Evolutionary conservation across 2,329 filamentous ascomycete genomes (phyloP).

Genomic region (Fusarium piperis): DNA sequence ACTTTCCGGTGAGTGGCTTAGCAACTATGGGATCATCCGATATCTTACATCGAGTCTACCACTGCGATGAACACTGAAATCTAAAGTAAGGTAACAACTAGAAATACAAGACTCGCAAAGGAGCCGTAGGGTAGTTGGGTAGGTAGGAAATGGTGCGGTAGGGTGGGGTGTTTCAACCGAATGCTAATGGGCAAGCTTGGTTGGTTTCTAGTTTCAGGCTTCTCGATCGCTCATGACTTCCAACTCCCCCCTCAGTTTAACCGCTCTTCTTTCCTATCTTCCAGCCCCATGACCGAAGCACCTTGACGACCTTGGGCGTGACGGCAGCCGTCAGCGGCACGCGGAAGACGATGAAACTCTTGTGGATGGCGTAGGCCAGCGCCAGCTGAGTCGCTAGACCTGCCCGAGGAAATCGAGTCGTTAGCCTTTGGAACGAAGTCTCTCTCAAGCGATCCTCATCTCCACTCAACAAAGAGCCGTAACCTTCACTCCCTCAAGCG

Average conservation of each 20-base stretch:
- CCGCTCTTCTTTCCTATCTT: conserved; percentile 81
- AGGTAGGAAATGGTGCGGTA: not conserved
- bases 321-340: conserved; percentile 91
- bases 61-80: not conserved
- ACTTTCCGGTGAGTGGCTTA: not conserved
- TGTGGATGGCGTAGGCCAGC: conserved; percentile 96
- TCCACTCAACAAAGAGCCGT: conserved; percentile 1
- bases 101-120: conserved; percentile 17
- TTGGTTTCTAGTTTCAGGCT: conserved; percentile 15
- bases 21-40: not conserved
- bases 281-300: conserved; percentile 89
- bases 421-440: conserved; percentile 35
- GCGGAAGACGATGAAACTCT: conserved; percentile 96
- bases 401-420: conserved; percentile 43
- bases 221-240: conserved; percentile 9
- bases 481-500: conserved; percentile 9
- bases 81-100: conserved; percentile 3
- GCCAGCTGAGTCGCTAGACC: conserved; percentile 83
- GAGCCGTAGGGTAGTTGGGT: conserved; percentile 3
- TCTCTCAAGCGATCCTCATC: conserved; percentile 9
- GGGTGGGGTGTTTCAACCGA: conserved; percentile 19
- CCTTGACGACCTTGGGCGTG: conserved; percentile 93
- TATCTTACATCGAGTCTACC: conserved; percentile 10
- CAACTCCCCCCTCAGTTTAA: conserved; percentile 11
- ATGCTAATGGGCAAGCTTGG: conserved; percentile 10